Evolutionary conservation across 805 yeast genomes (phyloP).

Genomic region (Spencermartinsiella europaea): DNA sequence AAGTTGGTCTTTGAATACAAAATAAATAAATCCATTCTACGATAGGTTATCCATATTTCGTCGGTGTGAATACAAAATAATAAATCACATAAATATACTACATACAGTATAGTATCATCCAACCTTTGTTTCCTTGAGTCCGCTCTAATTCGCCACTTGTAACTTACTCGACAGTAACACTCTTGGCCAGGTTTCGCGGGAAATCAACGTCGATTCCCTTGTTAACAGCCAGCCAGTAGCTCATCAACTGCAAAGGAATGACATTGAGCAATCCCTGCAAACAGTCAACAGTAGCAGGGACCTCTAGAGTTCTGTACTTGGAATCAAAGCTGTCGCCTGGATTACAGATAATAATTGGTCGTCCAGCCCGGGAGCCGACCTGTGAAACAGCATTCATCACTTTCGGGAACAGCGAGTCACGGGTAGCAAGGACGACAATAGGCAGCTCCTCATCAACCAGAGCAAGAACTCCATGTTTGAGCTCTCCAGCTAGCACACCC

Average conservation of each 20-base stretch:
- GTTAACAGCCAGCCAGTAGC: constrained; percentile 93
- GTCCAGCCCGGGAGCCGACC: constrained; percentile 95
- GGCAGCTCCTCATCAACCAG: constrained; percentile 92
- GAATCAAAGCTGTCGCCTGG: constrained; percentile 48
- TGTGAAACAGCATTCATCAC: constrained; percentile 94
- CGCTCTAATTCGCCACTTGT: too few relatives aligned
- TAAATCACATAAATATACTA: neutral
- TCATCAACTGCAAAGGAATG: constrained; percentile 89
- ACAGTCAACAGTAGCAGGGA: constrained; percentile 95
- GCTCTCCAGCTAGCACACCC: constrained; percentile 98
- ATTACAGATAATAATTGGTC: constrained; percentile 89
- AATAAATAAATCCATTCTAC: too few relatives aligned
- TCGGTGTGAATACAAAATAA: too few relatives aligned
- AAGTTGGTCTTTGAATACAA: too few relatives aligned
- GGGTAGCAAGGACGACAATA: constrained; percentile 90
- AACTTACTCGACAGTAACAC: constrained; percentile 90
- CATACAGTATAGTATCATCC: neutral
- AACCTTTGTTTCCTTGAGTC: neutral
- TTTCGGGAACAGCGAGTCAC: constrained; percentile 94
- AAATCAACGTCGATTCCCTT: constrained; percentile 96
- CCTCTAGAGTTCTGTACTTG: constrained; percentile 58
- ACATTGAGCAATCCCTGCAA: constrained; percentile 94
- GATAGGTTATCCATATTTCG: too few relatives aligned
- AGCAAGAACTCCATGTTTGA: constrained; percentile 97
- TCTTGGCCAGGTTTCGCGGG: constrained; percentile 97